These are phyloP conservation scores for Serendipita sp. DNA, from an alignment of 1,284 basidiomycete species.

Conservation along the genomic window DNA sequence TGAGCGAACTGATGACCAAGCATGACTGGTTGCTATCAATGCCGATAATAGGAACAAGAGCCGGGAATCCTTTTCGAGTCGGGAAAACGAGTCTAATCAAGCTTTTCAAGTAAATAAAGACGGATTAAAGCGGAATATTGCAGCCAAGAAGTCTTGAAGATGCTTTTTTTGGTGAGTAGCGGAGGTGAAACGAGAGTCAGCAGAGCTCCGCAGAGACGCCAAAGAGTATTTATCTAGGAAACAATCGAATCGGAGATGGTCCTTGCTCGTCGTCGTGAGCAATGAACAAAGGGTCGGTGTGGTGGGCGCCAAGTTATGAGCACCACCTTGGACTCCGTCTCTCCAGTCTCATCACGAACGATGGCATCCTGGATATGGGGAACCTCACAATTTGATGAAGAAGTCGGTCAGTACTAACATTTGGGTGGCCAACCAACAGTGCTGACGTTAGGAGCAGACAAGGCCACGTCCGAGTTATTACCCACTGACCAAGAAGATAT, in stretches of 20 bases:
- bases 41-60: not conserved
- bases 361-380: slow-evolving; percentile 52
- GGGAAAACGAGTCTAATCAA: not conserved
- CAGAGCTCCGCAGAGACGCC: not conserved
- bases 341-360: not conserved
- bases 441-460: slow-evolving; percentile 38
- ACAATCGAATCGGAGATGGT: not conserved
- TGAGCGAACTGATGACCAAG: slow-evolving; percentile 77
- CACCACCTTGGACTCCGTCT: not conserved
- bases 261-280: not conserved
- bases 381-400: slow-evolving; percentile 60
- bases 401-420: slow-evolving; percentile 41
- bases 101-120: not conserved
- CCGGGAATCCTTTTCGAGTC: not conserved
- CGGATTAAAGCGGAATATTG: not conserved
- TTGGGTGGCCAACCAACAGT: slow-evolving; percentile 6
- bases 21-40: slow-evolving; percentile 28
- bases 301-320: not conserved
- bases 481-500: slow-evolving; percentile 80
- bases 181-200: not conserved
- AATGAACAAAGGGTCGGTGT: not conserved
- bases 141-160: not conserved
- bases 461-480: slow-evolving; percentile 79
- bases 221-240: not conserved
- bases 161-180: not conserved